phyloP scores from a whole-genome alignment of 306 rosid species.

The Alnus rubra region DNA sequence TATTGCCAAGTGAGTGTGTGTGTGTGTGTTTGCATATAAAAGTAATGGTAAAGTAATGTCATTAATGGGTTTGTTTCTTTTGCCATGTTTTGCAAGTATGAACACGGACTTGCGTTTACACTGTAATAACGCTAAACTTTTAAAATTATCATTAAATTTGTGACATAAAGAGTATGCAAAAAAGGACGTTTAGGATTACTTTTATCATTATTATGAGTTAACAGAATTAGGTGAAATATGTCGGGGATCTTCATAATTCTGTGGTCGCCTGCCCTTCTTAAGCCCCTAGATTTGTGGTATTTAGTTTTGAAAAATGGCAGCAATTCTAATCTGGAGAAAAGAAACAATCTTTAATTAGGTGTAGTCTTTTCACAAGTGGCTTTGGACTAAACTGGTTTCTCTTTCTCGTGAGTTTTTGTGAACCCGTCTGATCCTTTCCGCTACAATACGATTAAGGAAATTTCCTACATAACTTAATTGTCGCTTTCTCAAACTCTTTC shows the following conservation, averaged over 20 bases:
- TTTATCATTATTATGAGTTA: too few relatives aligned
- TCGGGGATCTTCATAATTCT: neutral
- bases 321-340: neutral
- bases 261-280: neutral
- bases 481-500: neutral
- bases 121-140: too few relatives aligned
- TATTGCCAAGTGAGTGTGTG: too few relatives aligned
- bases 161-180: too few relatives aligned
- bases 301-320: neutral
- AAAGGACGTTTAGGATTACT: too few relatives aligned
- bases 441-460: neutral
- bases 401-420: too few relatives aligned
- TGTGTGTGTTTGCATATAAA: neutral
- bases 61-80: neutral
- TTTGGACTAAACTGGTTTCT: too few relatives aligned
- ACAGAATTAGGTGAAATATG: neutral
- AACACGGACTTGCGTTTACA: neutral
- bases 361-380: neutral
- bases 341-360: neutral
- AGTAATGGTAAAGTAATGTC: neutral
- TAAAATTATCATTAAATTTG: too few relatives aligned
- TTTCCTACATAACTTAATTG: neutral
- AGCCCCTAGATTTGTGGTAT: neutral
- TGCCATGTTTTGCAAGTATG: neutral
- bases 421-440: too few relatives aligned